phyloP scores from a whole-genome alignment of 2,329 filamentous ascomycete genomes.

The Fusarium praegraminearum region DNA sequence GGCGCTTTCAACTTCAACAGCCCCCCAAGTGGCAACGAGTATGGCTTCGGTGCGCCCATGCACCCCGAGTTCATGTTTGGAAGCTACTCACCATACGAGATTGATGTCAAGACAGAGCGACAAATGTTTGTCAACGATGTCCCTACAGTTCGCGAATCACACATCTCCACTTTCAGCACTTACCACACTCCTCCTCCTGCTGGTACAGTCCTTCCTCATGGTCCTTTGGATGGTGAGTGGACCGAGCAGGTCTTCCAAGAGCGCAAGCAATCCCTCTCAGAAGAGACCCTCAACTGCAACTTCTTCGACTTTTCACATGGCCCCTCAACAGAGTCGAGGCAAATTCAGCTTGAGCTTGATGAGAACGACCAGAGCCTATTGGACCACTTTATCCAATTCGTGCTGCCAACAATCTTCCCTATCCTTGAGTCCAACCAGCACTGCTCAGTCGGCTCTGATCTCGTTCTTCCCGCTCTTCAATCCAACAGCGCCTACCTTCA shows the following conservation, averaged over 20 bases:
- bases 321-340: slow-evolving; percentile 70
- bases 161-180: slow-evolving; percentile 93
- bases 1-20: slow-evolving; percentile 79
- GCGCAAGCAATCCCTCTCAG: slow-evolving; percentile 72
- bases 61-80: slow-evolving; percentile 70
- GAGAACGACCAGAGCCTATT: slow-evolving; percentile 88
- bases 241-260: slow-evolving; percentile 52
- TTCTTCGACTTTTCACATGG: slow-evolving; percentile 86
- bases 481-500: slow-evolving; percentile 94
- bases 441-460: slow-evolving; percentile 81
- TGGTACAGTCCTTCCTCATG: slow-evolving; percentile 73
- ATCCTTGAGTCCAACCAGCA: slow-evolving; percentile 91
- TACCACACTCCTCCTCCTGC: slow-evolving; percentile 82
- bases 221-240: slow-evolving; percentile 74
- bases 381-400: slow-evolving; percentile 90
- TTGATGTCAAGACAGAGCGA: slow-evolving; percentile 95
- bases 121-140: slow-evolving; percentile 95
- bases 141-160: slow-evolving; percentile 85
- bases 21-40: slow-evolving; percentile 65
- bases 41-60: slow-evolving; percentile 73
- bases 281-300: slow-evolving; percentile 77
- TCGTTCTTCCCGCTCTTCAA: slow-evolving; percentile 88
- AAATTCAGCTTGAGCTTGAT: slow-evolving; percentile 83
- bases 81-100: slow-evolving; percentile 83
- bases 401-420: slow-evolving; percentile 90